Percentiles rank a stretch among this genome's conserved stretches.
These are phyloP conservation scores for Pseudogymnoascus sp. DNA, from an alignment of 2,329 filamentous ascomycete species.

Conservation along the genomic window DNA sequence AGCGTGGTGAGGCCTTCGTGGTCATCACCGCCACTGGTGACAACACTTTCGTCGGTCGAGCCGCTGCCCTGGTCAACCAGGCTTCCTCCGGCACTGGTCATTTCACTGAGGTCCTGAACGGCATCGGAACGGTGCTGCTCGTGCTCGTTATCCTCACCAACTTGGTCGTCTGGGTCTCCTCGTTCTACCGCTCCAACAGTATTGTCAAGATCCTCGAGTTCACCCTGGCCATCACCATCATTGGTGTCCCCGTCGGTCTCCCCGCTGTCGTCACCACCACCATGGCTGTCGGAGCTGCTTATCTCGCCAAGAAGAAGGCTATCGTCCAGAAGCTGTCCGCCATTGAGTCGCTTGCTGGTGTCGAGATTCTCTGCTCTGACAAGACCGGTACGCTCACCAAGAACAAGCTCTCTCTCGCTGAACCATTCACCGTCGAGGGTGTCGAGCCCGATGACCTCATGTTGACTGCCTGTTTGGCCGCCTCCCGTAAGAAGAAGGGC, in stretches of 20 bases:
- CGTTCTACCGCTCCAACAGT: constrained; percentile 76
- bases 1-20: constrained; percentile 80
- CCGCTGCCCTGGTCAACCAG: constrained; percentile 74
- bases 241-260: constrained; percentile 87
- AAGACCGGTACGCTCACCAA: constrained; percentile 91
- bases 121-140: constrained; percentile 72
- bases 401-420: constrained; percentile 83
- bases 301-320: constrained; percentile 84
- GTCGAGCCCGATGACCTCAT: constrained; percentile 83
- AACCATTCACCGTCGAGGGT: constrained; percentile 74
- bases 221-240: constrained; percentile 81
- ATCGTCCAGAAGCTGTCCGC: constrained; percentile 89
- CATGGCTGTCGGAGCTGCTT: constrained; percentile 88
- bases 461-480: constrained; percentile 83
- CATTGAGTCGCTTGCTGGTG: constrained; percentile 85
- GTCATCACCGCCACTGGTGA: constrained; percentile 79
- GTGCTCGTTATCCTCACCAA: constrained; percentile 74
- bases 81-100: constrained; percentile 68
- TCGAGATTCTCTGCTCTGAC: constrained; percentile 89
- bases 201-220: constrained; percentile 75
- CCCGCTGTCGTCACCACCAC: constrained; percentile 89
- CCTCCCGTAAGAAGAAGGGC: constrained; percentile 90
- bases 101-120: constrained; percentile 85
- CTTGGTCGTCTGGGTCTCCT: constrained; percentile 74
- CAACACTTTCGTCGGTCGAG: constrained; percentile 82